A percentile compares a stretch with the other conserved stretches of the same genome.
phyloP scores from a whole-genome alignment of 78 protist species.

The Dictyostelium citrinum region DNA sequence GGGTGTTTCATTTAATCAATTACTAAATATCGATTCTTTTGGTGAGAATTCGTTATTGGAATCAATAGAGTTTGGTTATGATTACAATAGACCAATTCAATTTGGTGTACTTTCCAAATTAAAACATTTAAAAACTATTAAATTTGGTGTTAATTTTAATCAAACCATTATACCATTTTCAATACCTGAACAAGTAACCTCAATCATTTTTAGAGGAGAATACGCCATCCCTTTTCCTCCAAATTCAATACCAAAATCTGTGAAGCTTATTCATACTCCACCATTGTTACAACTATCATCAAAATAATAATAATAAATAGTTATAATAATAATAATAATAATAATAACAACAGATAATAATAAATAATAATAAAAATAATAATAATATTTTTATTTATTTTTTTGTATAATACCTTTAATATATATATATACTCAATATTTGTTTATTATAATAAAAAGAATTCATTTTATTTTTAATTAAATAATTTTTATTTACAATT shows the following conservation, averaged over 20 bases:
- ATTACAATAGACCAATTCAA: not conserved
- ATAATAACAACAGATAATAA: too few relatives aligned
- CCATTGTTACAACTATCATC: not conserved
- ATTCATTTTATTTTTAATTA: too few relatives aligned
- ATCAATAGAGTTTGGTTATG: not conserved
- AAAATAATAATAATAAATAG: not conserved
- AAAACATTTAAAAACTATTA: not conserved
- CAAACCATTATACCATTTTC: not conserved
- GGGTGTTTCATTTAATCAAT: not conserved
- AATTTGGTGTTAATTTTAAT: not conserved
- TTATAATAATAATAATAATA: too few relatives aligned
- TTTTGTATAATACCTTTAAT: too few relatives aligned
- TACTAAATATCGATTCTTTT: not conserved
- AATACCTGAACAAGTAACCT: not conserved
- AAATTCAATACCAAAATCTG: not conserved
- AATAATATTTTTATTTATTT: too few relatives aligned
- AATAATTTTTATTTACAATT: too few relatives aligned
- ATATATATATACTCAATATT: too few relatives aligned
- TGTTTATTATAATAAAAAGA: too few relatives aligned
- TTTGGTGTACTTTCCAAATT: not conserved
- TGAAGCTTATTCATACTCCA: not conserved
- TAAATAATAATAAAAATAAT: too few relatives aligned
- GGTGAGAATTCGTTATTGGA: not conserved
- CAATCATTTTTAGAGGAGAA: not conserved
- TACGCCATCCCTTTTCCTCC: not conserved